Evolutionary conservation across 208 protist species (phyloP).

Genomic region (Trypanosomatidae sp.): DNA sequence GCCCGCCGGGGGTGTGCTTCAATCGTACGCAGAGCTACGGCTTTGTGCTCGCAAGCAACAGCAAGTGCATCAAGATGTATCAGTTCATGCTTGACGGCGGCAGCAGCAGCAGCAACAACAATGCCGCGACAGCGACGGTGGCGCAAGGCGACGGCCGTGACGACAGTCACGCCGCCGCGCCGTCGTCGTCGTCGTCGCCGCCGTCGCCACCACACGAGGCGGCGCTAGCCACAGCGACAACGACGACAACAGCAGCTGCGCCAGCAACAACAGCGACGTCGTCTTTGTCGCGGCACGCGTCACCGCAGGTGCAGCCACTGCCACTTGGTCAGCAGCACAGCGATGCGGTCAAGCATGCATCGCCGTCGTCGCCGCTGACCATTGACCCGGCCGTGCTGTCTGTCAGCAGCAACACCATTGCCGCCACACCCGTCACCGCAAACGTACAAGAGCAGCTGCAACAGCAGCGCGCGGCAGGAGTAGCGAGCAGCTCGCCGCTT

Average conservation of each 20-base stretch:
- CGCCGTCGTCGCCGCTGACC: not conserved
- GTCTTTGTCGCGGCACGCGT: too few relatives aligned
- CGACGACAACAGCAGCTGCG: too few relatives aligned
- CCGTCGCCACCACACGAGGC: not conserved
- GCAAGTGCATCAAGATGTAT: conserved; percentile 20
- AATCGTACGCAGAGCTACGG: conserved; percentile 27
- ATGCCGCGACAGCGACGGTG: not conserved
- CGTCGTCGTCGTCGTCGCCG: not conserved
- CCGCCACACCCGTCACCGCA: too few relatives aligned
- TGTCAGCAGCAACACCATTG: not conserved
- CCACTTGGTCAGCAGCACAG: too few relatives aligned
- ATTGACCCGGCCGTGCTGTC: not conserved
- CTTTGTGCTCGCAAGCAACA: conserved; percentile 18
- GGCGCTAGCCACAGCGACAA: too few relatives aligned
- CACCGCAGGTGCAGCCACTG: too few relatives aligned
- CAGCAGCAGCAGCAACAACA: conserved; percentile 1
- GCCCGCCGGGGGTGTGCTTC: conserved; percentile 46
- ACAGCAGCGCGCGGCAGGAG: too few relatives aligned
- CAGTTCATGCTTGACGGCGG: conserved; percentile 14
- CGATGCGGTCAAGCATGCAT: not conserved
- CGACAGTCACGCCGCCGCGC: not conserved
- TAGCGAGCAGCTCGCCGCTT: too few relatives aligned
- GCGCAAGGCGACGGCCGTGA: not conserved
- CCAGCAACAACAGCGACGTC: too few relatives aligned
- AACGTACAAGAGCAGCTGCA: too few relatives aligned